These are phyloP conservation scores for Nakazawaea anatomiae DNA, from an alignment of 805 yeast species.

Conservation along the genomic window DNA sequence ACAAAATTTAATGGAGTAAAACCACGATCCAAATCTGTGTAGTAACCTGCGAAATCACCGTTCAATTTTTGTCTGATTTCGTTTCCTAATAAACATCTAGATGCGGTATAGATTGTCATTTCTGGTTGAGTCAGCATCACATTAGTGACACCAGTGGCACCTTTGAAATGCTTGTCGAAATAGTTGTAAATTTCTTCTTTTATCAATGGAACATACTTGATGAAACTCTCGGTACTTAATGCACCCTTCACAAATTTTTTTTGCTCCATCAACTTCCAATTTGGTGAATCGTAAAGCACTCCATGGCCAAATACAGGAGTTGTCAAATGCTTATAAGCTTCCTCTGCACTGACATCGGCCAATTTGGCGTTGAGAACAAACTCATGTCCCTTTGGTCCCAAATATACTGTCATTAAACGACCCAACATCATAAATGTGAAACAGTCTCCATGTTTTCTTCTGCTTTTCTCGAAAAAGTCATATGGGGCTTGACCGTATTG, in stretches of 20 bases:
- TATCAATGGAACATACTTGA: constrained; percentile 81
- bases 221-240: constrained; percentile 78
- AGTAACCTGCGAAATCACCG: constrained; percentile 76
- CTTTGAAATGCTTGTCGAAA: constrained; percentile 51
- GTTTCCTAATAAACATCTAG: constrained; percentile 84
- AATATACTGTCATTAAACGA: constrained; percentile 86
- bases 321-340: constrained; percentile 90
- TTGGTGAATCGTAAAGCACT: constrained; percentile 95
- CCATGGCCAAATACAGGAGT: constrained; percentile 99
- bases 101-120: constrained; percentile 93
- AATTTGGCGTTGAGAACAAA: constrained; percentile 88
- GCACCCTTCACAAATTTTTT: constrained; percentile 94
- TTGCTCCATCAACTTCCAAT: constrained; percentile 92
- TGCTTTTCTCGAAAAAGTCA: constrained; percentile 75
- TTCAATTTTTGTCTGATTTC: constrained; percentile 83
- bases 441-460: constrained; percentile 83
- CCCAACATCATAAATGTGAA: constrained; percentile 89
- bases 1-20: constrained; percentile 95
- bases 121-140: constrained; percentile 89
- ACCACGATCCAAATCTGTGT: constrained; percentile 91
- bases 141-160: constrained; percentile 43
- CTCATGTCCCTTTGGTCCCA: constrained; percentile 98
- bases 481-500: constrained; percentile 91
- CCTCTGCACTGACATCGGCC: constrained; percentile 91
- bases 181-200: constrained; percentile 70